A percentile compares a stretch with the other conserved stretches of the same genome.
Conservation (phyloP, 225 moss, liverwort and hornwort genomes). For the Marchantia paleacea region DNA sequence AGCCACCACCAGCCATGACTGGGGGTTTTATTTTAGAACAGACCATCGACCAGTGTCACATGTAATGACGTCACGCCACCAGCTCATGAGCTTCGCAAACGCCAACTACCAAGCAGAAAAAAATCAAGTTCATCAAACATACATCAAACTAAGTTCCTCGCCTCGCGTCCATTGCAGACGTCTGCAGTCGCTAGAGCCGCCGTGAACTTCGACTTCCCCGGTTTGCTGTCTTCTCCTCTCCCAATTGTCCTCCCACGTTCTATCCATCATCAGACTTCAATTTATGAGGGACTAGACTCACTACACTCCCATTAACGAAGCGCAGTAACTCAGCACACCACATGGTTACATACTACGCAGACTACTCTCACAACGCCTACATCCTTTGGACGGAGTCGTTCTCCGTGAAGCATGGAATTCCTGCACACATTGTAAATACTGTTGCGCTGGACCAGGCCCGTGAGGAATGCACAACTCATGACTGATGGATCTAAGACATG, state of each 20-base stretch:
- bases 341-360: no score
- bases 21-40: not conserved
- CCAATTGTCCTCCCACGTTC: not conserved
- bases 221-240: not conserved
- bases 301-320: no score
- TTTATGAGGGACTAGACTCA: no score
- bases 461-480: no score
- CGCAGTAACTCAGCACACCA: not conserved
- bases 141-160: not conserved
- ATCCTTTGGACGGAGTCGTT: no score
- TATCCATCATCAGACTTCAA: not conserved
- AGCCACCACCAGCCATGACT: not conserved
- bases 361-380: no score
- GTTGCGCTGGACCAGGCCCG: no score
- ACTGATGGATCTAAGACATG: no score
- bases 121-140: not conserved
- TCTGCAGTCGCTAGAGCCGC: not conserved
- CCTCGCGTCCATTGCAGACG: not conserved
- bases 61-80: not conserved
- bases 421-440: no score
- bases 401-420: no score
- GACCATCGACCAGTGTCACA: not conserved
- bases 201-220: not conserved
- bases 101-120: not conserved
- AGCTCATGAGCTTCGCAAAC: constrained; percentile 1